A percentile compares a stretch with the other conserved stretches of the same genome.
Evolutionary conservation across 2,329 filamentous ascomycete genomes (phyloP).

Genomic region (Alternaria burnsii): DNA sequence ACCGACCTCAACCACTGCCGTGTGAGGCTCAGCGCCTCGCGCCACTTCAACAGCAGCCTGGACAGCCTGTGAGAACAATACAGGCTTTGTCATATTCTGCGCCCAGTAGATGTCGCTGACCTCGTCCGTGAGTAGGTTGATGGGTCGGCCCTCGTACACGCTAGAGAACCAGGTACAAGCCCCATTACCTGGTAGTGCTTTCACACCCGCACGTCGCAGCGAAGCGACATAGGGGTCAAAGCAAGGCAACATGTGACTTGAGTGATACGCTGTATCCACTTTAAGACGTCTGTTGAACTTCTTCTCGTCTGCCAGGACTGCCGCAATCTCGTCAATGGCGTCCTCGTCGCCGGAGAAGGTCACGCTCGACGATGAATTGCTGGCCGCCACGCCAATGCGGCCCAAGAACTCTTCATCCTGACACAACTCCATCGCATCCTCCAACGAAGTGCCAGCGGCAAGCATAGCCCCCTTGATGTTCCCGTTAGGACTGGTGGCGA

Average conservation of each 20-base stretch:
- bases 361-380: neutral
- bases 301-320: neutral
- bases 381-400: neutral
- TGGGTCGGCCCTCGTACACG: neutral
- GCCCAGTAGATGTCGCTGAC: slow-evolving; percentile 18
- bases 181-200: neutral
- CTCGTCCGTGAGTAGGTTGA: slow-evolving; percentile 1
- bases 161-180: slow-evolving; percentile 13
- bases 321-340: neutral
- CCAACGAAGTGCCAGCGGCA: neutral
- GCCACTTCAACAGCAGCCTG: neutral
- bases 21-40: neutral
- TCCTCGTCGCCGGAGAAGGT: slow-evolving; percentile 1
- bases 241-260: slow-evolving; percentile 18
- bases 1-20: slow-evolving; percentile 52
- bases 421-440: neutral
- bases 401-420: neutral
- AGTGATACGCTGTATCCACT: slow-evolving; percentile 58
- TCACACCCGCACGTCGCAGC: neutral
- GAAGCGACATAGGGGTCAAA: slow-evolving; percentile 3
- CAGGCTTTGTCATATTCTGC: slow-evolving; percentile 3
- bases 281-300: slow-evolving; percentile 23
- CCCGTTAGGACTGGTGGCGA: neutral
- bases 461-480: slow-evolving; percentile 2
- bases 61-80: slow-evolving; percentile 8